Conservation (phyloP, 257 asterid genomes). For the Henckelia pumila region DNA sequence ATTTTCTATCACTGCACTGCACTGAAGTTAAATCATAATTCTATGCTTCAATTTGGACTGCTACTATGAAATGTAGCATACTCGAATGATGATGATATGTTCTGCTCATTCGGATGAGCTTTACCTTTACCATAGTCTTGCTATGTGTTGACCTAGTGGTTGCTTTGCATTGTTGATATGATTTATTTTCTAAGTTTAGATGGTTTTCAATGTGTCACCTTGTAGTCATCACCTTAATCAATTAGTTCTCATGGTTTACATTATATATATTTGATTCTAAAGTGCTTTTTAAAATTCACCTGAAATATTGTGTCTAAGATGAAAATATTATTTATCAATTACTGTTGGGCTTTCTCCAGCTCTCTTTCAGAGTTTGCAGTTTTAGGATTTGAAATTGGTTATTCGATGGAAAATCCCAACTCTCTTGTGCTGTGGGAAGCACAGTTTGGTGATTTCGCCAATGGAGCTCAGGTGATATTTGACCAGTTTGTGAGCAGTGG, state of each 20-base stretch:
- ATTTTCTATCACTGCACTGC: no score
- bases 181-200: neutral
- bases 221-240: neutral
- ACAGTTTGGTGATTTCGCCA: conserved; percentile 90
- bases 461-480: conserved; percentile 92
- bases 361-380: conserved; percentile 94
- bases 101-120: neutral
- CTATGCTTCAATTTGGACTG: neutral
- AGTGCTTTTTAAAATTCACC: conserved; percentile 2
- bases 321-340: conserved; percentile 23
- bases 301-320: conserved; percentile 10
- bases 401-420: conserved; percentile 96
- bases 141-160: conserved; percentile 4
- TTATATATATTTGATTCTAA: conserved; percentile 6
- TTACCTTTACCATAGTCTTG: neutral
- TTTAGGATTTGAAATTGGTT: conserved; percentile 91
- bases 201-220: neutral
- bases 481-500: conserved; percentile 96
- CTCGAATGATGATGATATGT: neutral
- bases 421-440: conserved; percentile 96
- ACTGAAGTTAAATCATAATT: no score
- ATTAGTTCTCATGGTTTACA: conserved; percentile 7
- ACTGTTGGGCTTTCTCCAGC: conserved; percentile 41
- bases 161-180: conserved; percentile 4
- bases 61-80: neutral